Evolutionary conservation across 352 stramenopile species (phyloP), one percentile per base, ranked within the genome.

Genomic region (Phytophthora hybrid): DNA sequence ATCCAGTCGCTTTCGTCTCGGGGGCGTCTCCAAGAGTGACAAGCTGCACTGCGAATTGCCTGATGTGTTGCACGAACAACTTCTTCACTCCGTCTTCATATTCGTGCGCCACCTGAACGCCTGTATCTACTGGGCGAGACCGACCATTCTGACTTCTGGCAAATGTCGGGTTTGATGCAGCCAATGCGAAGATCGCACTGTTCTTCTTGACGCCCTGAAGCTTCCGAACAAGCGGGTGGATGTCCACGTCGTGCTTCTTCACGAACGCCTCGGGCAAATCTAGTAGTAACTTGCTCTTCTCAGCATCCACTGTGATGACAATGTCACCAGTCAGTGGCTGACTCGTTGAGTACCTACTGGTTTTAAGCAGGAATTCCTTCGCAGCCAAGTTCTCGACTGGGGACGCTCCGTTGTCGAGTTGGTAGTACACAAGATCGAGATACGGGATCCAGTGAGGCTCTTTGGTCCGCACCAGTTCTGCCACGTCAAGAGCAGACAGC

Each of bases 221-320:
- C 1, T 88, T 85, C 26, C 79, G 67, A 1, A 96, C 73, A 3
- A 91, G 72, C 1, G 82, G 86, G 13, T 90, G 71, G n/a, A 93
- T 67, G 21, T 96, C 89, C 13, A 92, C 69, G 23, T 90, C 74
- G 56, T 87, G 76, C 56, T 87, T 87, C 26, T 80, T 66, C 23
- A 96, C 85, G 57, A 94, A 94, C 1, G 73, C 84, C 66, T 96
- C 81, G 10, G 89, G 89, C 16, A 96, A 59, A 63, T 93, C 74
- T 23, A 96, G 59, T 13, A 77, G 54, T 9, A 94, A 32, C 21
- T 81, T 84, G 39, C 72, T 85, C 7, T 77, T 79, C 1, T 88
- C 75, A 0, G 80, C 29, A 57, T 94, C 79, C 56, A 93, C 69
- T 1, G 83, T 79, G 51, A 96, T 84, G 21, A 96, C 76, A 53